Conservation (phyloP, 176 grass and related monocot genomes). For the Aegilops sharonensis region DNA sequence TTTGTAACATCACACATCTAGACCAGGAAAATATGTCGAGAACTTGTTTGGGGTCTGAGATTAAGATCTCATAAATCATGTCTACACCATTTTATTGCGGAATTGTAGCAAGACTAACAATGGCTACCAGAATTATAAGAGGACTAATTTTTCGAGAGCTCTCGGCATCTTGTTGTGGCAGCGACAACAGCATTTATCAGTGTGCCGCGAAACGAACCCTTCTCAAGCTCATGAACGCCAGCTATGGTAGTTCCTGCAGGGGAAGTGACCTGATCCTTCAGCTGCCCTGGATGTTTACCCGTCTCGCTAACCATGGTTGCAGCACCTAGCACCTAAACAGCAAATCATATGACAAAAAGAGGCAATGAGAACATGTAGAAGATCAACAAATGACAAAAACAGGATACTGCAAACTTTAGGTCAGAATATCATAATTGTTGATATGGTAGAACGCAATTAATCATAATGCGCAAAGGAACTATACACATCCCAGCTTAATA, state of each 20-base stretch:
- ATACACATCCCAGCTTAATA: not conserved
- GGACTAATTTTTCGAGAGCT: slow-evolving; percentile 58
- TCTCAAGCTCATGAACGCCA: slow-evolving; percentile 90
- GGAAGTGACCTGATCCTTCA: slow-evolving; percentile 95
- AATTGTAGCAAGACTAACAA: not conserved
- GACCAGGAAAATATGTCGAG: not conserved
- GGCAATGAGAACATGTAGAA: not conserved
- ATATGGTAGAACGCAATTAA: not conserved
- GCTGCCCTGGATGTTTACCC: slow-evolving; percentile 83
- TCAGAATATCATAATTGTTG: no score
- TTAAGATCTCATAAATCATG: not conserved
- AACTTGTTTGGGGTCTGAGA: not conserved
- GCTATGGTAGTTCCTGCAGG: slow-evolving; percentile 97
- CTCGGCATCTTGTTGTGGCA: slow-evolving; percentile 72
- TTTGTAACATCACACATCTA: not conserved
- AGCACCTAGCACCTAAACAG: slow-evolving; percentile 76
- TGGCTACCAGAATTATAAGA: not conserved
- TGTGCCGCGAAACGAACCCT: slow-evolving; percentile 70
- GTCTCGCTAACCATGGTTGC: slow-evolving; percentile 91
- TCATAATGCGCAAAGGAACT: not conserved
- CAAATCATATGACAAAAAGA: not conserved
- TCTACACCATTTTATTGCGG: not conserved
- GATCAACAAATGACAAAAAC: not conserved
- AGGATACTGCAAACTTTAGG: not conserved
- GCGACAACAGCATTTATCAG: slow-evolving; percentile 93